Base-by-base conservation (phyloP, 1,139 yeast species). In the Blastobotrys proliferans region DNA sequence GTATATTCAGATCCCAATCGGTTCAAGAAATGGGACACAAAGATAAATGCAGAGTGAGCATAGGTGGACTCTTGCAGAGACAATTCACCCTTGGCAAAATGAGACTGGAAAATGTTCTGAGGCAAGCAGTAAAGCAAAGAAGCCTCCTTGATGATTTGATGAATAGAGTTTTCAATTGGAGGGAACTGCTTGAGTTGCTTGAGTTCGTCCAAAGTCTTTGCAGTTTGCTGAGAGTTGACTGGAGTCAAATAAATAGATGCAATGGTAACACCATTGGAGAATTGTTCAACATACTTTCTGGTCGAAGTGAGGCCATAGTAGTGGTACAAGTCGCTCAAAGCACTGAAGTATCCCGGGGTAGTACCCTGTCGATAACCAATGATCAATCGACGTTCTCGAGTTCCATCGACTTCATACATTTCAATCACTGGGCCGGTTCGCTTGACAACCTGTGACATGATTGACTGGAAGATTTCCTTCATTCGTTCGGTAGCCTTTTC, bases 391-490 rank as follows among this genome's bases (percentile, higher is more conserved):
- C 85, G 82, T 60, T 90, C 97, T 46, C 76, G 74, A 13, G 83
- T 72, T 53, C 83, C 83, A 52, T 85, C 90, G 44, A 86, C 74
- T 45, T 92, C 83, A 60, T 81, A 83, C 60, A 87, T 85, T 66
- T 83, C 90, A 60, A 92, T 87, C 25, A 88, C 95, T 16, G 98
- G 97, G 46, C 97, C 97, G 45, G 90, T 83, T 52, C 92, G 81
- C 47, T 70, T 69, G 42, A 76, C 72, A n/a, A 82, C 92, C 57
- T 81, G 77, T 41, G 72, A 66, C 62, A 90, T 80, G 51, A 92
- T 75, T 42, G 79, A 79, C 45, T 83, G 76, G 66, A 90, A 92
- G 43, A 90, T 70, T 46, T 71, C 66, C 66, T 85, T 87, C 40
- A 96, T 90, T 63, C 86, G 85, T 24, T 69, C 71, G 1, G 95